phyloP scores from a whole-genome alignment of 2,329 filamentous ascomycete genomes.

The Magnaporthales sp. region DNA sequence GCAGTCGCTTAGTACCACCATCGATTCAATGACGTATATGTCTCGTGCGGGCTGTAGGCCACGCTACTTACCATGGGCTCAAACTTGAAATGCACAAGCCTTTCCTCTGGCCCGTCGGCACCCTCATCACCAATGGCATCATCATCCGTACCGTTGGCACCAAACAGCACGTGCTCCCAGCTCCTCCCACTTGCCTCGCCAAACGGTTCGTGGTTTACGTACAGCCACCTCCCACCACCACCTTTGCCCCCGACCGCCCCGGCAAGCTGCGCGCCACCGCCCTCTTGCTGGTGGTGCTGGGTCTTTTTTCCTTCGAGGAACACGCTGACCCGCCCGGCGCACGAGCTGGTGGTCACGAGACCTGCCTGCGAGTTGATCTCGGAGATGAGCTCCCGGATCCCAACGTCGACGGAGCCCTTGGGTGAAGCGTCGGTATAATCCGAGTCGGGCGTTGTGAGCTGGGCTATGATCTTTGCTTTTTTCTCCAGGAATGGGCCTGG shows the following conservation, averaged over 20 bases:
- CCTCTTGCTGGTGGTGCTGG: conserved; percentile 10
- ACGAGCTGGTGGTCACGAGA: conserved; percentile 88
- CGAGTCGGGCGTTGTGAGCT: conserved; percentile 57
- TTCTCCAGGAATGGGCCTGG: conserved; percentile 39
- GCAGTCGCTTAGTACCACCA: background rate
- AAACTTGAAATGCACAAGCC: conserved; percentile 76
- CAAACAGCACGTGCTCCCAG: conserved; percentile 22
- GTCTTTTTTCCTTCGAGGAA: conserved; percentile 70
- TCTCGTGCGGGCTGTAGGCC: background rate
- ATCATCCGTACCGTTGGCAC: conserved; percentile 4
- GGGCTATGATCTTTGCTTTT: conserved; percentile 65
- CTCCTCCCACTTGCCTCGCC: conserved; percentile 4
- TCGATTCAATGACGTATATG: background rate
- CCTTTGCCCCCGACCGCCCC: conserved; percentile 69
- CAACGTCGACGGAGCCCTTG: conserved; percentile 77
- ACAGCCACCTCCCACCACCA: conserved; percentile 75
- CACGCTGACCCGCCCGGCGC: conserved; percentile 77
- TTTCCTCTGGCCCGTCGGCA: conserved; percentile 7
- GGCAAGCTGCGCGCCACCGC: conserved; percentile 13
- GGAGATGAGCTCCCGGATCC: conserved; percentile 67
- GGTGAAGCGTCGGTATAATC: conserved; percentile 79
- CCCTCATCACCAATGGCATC: background rate
- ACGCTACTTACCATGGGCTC: conserved; percentile 75
- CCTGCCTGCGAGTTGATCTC: conserved; percentile 69
- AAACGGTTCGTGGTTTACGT: conserved; percentile 75